Evolutionary conservation across 805 yeast species (phyloP).

Genomic region (Ogataea pini): DNA sequence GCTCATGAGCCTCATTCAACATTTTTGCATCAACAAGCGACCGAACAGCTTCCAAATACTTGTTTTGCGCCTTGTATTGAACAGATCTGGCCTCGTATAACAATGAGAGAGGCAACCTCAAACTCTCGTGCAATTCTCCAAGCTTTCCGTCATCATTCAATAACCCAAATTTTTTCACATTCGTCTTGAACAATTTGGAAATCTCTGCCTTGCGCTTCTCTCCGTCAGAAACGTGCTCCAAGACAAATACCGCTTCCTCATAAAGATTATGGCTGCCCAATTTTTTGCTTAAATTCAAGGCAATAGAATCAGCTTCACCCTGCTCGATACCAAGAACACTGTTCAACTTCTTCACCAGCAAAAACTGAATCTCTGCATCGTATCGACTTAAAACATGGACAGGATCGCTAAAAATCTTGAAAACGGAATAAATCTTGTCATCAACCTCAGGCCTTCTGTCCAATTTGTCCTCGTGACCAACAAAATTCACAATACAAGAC

Average conservation of each 20-base stretch:
- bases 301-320: conserved; percentile 20
- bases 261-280: conserved; percentile 48
- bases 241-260: conserved; percentile 63
- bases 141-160: conserved; percentile 33
- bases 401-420: conserved; percentile 19
- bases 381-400: conserved; percentile 14
- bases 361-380: conserved; percentile 26
- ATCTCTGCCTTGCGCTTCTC: conserved; percentile 43
- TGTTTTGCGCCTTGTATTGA: conserved; percentile 47
- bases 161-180: conserved; percentile 34
- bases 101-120: conserved; percentile 50
- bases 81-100: conserved; percentile 63
- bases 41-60: conserved; percentile 59
- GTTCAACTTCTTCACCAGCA: conserved; percentile 30
- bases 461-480: conserved; percentile 11
- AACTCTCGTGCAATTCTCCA: conserved; percentile 37
- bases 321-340: conserved; percentile 17
- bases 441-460: conserved; percentile 11
- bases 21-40: conserved; percentile 61
- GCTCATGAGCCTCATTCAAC: conserved; percentile 63
- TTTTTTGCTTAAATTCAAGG: conserved; percentile 48
- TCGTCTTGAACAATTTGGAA: conserved; percentile 36
- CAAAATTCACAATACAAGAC: conserved; percentile 34
- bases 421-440: conserved; percentile 17
- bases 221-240: conserved; percentile 57